Conservation (phyloP, 352 stramenopile species). For the Phytophthora rubi region DNA sequence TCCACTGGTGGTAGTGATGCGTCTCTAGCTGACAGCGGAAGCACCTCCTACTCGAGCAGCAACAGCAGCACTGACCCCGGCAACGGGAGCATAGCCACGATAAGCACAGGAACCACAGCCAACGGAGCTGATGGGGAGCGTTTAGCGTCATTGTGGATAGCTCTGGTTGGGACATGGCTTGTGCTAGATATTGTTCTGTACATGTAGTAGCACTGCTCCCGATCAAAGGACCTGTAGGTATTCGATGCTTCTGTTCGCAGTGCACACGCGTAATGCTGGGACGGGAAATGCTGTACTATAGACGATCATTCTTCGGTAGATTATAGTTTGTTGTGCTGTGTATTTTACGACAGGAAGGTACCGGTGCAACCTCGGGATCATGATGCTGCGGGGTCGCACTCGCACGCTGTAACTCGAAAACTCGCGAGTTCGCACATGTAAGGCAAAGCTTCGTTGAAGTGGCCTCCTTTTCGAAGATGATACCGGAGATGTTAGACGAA, state of each 20-base stretch:
- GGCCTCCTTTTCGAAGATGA: not conserved
- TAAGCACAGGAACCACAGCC: constrained; percentile 5
- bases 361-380: no score
- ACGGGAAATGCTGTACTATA: not conserved
- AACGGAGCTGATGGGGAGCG: not conserved
- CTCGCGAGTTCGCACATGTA: no score
- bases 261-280: not conserved
- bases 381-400: no score
- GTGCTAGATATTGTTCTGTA: not conserved
- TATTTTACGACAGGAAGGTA: no score
- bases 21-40: constrained; percentile 1
- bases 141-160: not conserved
- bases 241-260: not conserved
- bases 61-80: not conserved
- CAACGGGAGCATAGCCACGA: not conserved
- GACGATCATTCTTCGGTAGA: not conserved
- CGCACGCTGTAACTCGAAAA: no score
- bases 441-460: not conserved
- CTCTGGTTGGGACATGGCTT: constrained; percentile 13
- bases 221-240: not conserved
- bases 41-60: not conserved
- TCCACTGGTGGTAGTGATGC: not conserved
- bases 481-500: not conserved
- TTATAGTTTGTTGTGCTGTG: not conserved
- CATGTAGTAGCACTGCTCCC: not conserved